These are phyloP conservation scores for Russula virescens DNA, from an alignment of 768 basidiomycete species.

Conservation along the genomic window DNA sequence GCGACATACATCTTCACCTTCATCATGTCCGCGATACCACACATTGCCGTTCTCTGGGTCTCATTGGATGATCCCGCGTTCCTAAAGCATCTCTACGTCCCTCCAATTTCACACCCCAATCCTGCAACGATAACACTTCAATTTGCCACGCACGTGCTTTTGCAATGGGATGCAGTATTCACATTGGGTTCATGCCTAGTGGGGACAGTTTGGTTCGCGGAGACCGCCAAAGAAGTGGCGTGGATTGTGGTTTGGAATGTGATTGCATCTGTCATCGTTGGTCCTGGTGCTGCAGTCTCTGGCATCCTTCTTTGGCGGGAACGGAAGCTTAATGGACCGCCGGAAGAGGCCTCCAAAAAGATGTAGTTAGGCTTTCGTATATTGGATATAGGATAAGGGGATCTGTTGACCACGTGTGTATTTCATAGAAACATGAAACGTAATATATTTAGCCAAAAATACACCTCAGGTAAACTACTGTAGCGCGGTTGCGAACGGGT, in stretches of 20 bases:
- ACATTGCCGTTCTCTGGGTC: constrained; percentile 7
- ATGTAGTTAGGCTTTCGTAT: not conserved
- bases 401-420: not conserved
- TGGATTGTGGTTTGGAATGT: constrained; percentile 14
- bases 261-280: constrained; percentile 6
- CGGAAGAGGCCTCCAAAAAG: not conserved
- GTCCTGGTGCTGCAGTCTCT: constrained; percentile 21
- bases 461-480: too few species aligned
- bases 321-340: constrained; percentile 10
- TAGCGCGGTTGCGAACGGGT: constrained; percentile 29
- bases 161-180: constrained; percentile 20
- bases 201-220: constrained; percentile 21
- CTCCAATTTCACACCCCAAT: constrained; percentile 1
- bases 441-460: too few species aligned
- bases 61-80: not conserved
- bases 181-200: constrained; percentile 12
- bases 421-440: too few species aligned
- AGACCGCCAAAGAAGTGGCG: not conserved
- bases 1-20: constrained; percentile 20
- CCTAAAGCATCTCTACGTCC: constrained; percentile 14
- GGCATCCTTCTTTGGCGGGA: constrained; percentile 22
- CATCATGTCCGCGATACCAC: constrained; percentile 11
- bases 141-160: constrained; percentile 4
- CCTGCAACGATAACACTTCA: constrained; percentile 6
- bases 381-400: not conserved